Evolutionary conservation across 208 protist species (phyloP), one percentile per base, ranked within the genome.

Genomic region (Acanthamoeba rhysodes): DNA sequence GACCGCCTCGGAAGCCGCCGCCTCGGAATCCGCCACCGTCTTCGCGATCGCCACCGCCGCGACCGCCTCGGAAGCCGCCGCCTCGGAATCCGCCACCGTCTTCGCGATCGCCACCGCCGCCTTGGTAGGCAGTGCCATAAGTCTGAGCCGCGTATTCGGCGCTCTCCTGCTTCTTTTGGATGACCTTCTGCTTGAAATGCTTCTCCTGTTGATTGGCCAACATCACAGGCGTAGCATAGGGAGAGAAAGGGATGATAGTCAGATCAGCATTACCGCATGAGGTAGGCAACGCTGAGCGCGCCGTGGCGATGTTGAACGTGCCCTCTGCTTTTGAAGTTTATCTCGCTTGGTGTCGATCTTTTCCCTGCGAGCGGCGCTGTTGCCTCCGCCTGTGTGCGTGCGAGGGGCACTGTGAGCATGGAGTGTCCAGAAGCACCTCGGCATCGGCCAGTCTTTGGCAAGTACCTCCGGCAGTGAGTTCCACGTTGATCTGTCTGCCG

Each of bases 401-500:
- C 4, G 41, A 45, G 9, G 4, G 41, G 41, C 41, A 45, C 41
- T 45, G 41, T 45, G 41, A 45, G 41, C 41, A 45, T 45, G 2
- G 41, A 8, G 41, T 45, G 41, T 45, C 41, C 5, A 41, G 37
- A 41, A 41, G 37, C 37, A 41, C 37, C 37, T 41, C 37, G 41
- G 41, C 41, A 45, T 45, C 41, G 41, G 2, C 5, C 41, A 45
- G 41, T 45, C 4, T 45, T 45, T 45, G 41, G 41, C 9, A 45
- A 45, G n/a, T 82, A 85, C 87, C 87, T 45, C 87, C 87, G 29
- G 87, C 87, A 29, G 87, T 93, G 41, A 93, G 62, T 34, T 93
- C 87, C 20, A 93, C 87, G 87, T 93, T 93, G 87, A 93, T 93
- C 48, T 68, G 62, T 22, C 87, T 41, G 18, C 87, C 87, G 24